Evolutionary conservation across 148 eudicot genomes (phyloP).

Genomic region (Dianthus caryophyllus): DNA sequence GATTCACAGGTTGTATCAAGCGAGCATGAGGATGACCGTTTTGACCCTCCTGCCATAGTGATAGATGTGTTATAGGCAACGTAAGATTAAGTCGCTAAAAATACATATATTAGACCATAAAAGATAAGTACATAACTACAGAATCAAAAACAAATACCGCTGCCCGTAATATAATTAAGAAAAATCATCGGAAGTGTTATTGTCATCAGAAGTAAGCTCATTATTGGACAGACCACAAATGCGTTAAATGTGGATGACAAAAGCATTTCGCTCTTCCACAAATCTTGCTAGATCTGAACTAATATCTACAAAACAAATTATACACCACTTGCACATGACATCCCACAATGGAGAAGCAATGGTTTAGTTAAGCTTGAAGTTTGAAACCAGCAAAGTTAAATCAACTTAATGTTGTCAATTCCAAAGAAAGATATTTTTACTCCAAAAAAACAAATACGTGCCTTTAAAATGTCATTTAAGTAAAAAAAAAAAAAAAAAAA

Average conservation of each 20-base stretch:
- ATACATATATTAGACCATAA: neutral
- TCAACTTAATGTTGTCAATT: neutral
- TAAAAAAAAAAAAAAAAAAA: too few relatives aligned
- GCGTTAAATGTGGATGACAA: neutral
- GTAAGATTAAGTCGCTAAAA: neutral
- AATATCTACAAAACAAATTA: neutral
- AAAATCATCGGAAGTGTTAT: neutral
- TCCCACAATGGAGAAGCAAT: neutral
- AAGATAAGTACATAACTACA: conserved; percentile 2
- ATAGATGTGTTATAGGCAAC: neutral
- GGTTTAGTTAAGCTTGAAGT: neutral
- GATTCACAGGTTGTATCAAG: conserved; percentile 42
- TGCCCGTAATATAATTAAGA: neutral
- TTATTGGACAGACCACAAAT: conserved; percentile 2
- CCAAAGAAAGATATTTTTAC: too few relatives aligned
- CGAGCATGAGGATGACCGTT: conserved; percentile 37
- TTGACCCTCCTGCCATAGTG: conserved; percentile 45
- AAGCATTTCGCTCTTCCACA: neutral
- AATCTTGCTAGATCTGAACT: neutral
- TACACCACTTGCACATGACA: neutral
- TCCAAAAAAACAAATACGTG: too few relatives aligned
- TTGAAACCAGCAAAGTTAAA: neutral
- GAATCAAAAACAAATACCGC: neutral
- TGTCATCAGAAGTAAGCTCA: conserved; percentile 2
- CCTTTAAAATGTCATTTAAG: neutral